Percentiles rank a stretch among this genome's conserved stretches.
phyloP scores from a whole-genome alignment of 2,329 filamentous ascomycete genomes.

The Penicillium sp. region DNA sequence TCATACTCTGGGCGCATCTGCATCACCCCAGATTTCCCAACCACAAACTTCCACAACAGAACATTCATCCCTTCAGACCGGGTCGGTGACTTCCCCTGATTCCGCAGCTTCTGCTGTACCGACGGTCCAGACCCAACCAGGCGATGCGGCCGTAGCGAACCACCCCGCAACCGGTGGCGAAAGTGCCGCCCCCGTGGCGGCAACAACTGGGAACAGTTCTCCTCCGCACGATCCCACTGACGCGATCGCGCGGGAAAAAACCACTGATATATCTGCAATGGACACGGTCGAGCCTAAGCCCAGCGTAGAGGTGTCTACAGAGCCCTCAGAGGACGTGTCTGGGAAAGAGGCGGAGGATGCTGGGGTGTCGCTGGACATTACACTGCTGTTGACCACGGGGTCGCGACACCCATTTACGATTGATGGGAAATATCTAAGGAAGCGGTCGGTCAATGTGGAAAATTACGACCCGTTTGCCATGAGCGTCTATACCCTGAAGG shows the following conservation, averaged over 20 bases:
- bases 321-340: conserved; percentile 24
- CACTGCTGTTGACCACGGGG: conserved; percentile 73
- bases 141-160: conserved; percentile 13
- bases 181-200: conserved; percentile 16
- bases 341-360: conserved; percentile 36
- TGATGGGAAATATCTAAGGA: conserved; percentile 75
- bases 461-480: conserved; percentile 79
- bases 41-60: conserved; percentile 13
- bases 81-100: conserved; percentile 11
- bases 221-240: conserved; percentile 11
- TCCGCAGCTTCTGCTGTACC: conserved; percentile 8
- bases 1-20: conserved; percentile 14
- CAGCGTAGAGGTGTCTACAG: conserved; percentile 18
- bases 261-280: conserved; percentile 14
- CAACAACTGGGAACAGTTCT: conserved; percentile 11
- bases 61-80: conserved; percentile 8
- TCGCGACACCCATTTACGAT: conserved; percentile 85
- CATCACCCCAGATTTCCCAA: conserved; percentile 17
- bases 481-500: conserved; percentile 88
- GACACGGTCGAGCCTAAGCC: conserved; percentile 23
- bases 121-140: conserved; percentile 12
- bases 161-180: conserved; percentile 24
- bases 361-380: conserved; percentile 53
- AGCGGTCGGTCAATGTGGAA: conserved; percentile 71
- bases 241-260: conserved; percentile 10